These are phyloP conservation scores for Berkeleyomyces rouxiae DNA, from an alignment of 2,329 filamentous ascomycete species.

Conservation along the genomic window DNA sequence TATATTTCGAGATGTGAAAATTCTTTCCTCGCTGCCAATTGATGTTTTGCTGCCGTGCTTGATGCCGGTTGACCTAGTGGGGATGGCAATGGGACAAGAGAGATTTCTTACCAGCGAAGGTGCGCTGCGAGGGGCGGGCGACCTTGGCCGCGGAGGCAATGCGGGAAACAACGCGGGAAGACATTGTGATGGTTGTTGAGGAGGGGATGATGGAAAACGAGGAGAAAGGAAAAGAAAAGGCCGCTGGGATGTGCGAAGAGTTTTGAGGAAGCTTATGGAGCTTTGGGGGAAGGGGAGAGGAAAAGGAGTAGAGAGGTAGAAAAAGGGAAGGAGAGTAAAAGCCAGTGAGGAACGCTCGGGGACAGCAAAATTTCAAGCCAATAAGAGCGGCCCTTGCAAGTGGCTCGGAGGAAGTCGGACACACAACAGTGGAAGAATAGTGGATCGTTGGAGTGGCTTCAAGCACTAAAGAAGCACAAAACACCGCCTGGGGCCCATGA, in stretches of 20 bases:
- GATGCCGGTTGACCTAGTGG: slow-evolving; percentile 8
- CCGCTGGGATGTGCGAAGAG: slow-evolving; percentile 15
- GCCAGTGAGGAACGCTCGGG: slow-evolving; percentile 15
- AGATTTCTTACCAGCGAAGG: slow-evolving; percentile 15
- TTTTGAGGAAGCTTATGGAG: slow-evolving; percentile 15
- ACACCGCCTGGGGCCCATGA: slow-evolving; percentile 3
- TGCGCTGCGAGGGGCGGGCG: slow-evolving; percentile 14
- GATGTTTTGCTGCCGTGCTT: slow-evolving; percentile 8
- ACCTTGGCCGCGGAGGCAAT: slow-evolving; percentile 15
- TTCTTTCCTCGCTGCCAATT: slow-evolving; percentile 6
- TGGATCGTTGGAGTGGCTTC: slow-evolving; percentile 12
- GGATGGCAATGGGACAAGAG: slow-evolving; percentile 9
- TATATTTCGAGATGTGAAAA: not conserved
- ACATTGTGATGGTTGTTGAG: slow-evolving; percentile 14
- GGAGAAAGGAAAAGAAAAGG: slow-evolving; percentile 14
- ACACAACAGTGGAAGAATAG: slow-evolving; percentile 14
- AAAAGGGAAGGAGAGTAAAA: slow-evolving; percentile 13
- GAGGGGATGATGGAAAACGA: slow-evolving; percentile 14
- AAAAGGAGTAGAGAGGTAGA: slow-evolving; percentile 14
- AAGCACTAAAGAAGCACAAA: slow-evolving; percentile 9
- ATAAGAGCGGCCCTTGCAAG: slow-evolving; percentile 12
- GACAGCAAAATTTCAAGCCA: slow-evolving; percentile 15
- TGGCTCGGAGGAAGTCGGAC: slow-evolving; percentile 15
- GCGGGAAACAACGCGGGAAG: slow-evolving; percentile 15
- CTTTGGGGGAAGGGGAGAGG: slow-evolving; percentile 14